A percentile compares a stretch with the other conserved stretches of the same genome.
These are phyloP conservation scores for Leccinum imitatum DNA, from an alignment of 768 basidiomycete genomes.

Conservation along the genomic window DNA sequence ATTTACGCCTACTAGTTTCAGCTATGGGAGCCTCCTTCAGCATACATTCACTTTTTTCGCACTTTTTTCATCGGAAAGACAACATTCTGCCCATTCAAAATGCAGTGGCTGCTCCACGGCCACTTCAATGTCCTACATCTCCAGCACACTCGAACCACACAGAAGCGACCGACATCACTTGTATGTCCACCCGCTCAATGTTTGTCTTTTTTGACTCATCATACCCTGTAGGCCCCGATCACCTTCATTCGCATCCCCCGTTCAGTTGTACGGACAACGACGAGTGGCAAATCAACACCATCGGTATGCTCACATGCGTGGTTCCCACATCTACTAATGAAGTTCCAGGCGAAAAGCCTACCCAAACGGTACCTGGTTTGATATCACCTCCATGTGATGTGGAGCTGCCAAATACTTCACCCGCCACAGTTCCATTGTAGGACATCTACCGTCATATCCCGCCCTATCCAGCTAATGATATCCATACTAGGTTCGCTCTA, in stretches of 20 bases:
- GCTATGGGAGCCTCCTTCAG: not conserved
- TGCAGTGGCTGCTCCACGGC: not conserved
- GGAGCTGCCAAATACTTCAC: not conserved
- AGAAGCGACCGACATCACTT: not conserved
- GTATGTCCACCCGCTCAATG: not conserved
- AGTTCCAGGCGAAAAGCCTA: not conserved
- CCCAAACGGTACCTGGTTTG: not conserved
- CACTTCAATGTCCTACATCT: not conserved
- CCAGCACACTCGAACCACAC: not conserved
- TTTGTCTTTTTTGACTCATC: not conserved
- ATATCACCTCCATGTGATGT: not conserved
- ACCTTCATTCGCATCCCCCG: not conserved
- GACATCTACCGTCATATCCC: not conserved
- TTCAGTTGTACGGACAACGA: not conserved
- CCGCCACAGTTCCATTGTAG: not conserved
- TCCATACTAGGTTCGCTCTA: conserved; percentile 34
- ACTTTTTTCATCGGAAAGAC: not conserved
- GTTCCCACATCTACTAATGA: not conserved
- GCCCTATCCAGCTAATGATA: not conserved
- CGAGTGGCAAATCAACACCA: not conserved
- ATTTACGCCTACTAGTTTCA: not conserved
- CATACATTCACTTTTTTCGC: not conserved
- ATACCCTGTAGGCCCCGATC: not conserved
- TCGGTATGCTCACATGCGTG: not conserved
- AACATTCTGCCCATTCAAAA: not conserved